Evolutionary conservation across 2,329 filamentous ascomycete genomes (phyloP), one percentile per base, ranked within the genome.

Genomic region (Trichophyton equinum): DNA sequence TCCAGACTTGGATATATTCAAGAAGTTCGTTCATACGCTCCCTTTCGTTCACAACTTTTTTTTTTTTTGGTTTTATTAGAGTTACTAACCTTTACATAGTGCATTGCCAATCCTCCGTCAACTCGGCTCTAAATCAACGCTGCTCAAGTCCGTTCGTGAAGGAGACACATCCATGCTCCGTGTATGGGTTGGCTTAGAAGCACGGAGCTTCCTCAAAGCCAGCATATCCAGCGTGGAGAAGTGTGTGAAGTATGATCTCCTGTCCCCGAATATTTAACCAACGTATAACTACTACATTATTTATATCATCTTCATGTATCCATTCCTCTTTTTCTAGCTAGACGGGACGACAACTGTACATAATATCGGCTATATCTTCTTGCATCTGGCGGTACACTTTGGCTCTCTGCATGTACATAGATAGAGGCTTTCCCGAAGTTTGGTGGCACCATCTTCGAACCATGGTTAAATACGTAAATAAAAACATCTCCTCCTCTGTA

Each of bases 151-250:
- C 77, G 78, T 88, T 61, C 85, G 84, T 69, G 80, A 82, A 38
- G 86, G 87, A 30, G 88, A 91, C 68, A 88, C 88, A 64, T 87
- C 85, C 49, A 94, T 97, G 87, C 77, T 96, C 66, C 85, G 90
- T 68, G 85, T 96, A 4, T 97, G 92, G 92, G 84, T 89, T 62
- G 91, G 92, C 1, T 78, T 97, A 9, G 92, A 97, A 76, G 88
- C 91, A 57, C 82, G 92, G 64, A 86, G 87, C 67, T 94, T 95
- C 74, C 81, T 96, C 75, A 89, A 95, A 75, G 89, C 89, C 51
- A 95, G 89, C 65, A 83, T 95, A 60, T 90, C 95, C 71, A 91
- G 91, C 73, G 88, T 92, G 38, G 91, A 96, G 74, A 81, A 83
- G 69, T 95, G 89, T 72, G 91, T 96, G 68, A 94, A 91, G 72